Conservation (phyloP, 768 basidiomycete species). For the Tulasnella sp. region DNA sequence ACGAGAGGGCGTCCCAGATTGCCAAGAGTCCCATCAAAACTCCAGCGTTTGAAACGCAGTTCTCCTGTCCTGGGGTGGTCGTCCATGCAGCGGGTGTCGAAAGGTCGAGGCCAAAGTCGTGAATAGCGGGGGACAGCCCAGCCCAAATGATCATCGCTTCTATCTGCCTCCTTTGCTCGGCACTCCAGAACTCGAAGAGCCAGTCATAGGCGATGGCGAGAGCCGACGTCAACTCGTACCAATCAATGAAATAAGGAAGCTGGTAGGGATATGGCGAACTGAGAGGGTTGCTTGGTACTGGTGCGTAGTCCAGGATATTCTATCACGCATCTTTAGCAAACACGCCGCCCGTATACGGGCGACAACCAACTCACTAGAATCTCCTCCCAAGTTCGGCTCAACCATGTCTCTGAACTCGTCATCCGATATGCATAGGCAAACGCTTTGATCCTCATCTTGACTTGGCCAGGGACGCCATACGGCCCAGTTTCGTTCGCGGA, state of each 20-base stretch:
- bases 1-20: slow-evolving; percentile 33
- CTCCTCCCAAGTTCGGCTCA: not conserved
- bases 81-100: slow-evolving; percentile 33
- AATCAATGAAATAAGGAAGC: slow-evolving; percentile 31
- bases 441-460: slow-evolving; percentile 47
- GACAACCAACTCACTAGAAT: not conserved
- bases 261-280: slow-evolving; percentile 32
- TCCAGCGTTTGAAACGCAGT: slow-evolving; percentile 47
- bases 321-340: not conserved
- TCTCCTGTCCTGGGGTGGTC: slow-evolving; percentile 42
- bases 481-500: slow-evolving; percentile 46
- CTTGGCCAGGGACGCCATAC: slow-evolving; percentile 43
- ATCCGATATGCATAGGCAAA: slow-evolving; percentile 45
- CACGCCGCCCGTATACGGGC: not conserved
- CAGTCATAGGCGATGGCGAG: slow-evolving; percentile 44
- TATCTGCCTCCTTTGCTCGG: slow-evolving; percentile 41
- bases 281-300: not conserved
- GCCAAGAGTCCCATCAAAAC: slow-evolving; percentile 36
- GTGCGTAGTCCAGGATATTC: not conserved
- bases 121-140: not conserved
- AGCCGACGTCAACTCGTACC: slow-evolving; percentile 35
- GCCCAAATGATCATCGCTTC: slow-evolving; percentile 39
- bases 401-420: not conserved
- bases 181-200: slow-evolving; percentile 47
- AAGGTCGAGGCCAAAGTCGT: slow-evolving; percentile 27